phyloP scores from a whole-genome alignment of 345 rosid genomes.

The Boechera retrofracta region DNA sequence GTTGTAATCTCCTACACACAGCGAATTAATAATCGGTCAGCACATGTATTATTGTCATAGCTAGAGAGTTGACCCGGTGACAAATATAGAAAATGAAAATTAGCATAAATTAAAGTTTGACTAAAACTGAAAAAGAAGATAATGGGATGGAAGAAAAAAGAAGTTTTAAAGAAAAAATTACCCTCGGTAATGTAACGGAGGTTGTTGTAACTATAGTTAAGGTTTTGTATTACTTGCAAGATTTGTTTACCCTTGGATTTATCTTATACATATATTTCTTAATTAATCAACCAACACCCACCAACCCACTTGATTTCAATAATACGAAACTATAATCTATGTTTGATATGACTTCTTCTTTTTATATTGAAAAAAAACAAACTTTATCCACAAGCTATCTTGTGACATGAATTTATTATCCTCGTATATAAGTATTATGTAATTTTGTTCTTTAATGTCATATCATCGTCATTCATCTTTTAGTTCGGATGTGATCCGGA shows the following conservation, averaged over 20 bases:
- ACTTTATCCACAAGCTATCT: too few relatives aligned
- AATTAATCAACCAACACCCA: constrained; percentile 33
- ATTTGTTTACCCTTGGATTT: too few relatives aligned
- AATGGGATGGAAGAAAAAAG: neutral
- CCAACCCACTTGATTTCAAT: constrained; percentile 26
- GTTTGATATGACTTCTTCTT: too few relatives aligned
- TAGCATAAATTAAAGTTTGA: constrained; percentile 14
- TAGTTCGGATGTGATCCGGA: constrained; percentile 5
- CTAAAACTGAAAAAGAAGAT: neutral
- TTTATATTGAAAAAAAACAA: too few relatives aligned
- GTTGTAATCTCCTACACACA: constrained; percentile 14
- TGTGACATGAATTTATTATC: too few relatives aligned
- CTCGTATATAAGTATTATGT: too few relatives aligned
- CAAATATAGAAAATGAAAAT: neutral
- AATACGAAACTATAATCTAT: neutral
- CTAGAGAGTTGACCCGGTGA: constrained; percentile 30
- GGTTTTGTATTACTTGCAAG: constrained; percentile 31
- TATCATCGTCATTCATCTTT: constrained; percentile 22
- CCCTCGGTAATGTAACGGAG: constrained; percentile 19
- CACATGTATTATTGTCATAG: constrained; percentile 9
- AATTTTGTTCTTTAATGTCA: too few relatives aligned
- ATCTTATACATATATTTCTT: neutral
- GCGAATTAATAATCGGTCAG: neutral
- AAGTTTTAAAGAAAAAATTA: neutral
- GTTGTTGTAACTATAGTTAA: constrained; percentile 19